phyloP scores from a whole-genome alignment of 2,329 filamentous ascomycete species.

The Tolypocladium cylindrosporum region DNA sequence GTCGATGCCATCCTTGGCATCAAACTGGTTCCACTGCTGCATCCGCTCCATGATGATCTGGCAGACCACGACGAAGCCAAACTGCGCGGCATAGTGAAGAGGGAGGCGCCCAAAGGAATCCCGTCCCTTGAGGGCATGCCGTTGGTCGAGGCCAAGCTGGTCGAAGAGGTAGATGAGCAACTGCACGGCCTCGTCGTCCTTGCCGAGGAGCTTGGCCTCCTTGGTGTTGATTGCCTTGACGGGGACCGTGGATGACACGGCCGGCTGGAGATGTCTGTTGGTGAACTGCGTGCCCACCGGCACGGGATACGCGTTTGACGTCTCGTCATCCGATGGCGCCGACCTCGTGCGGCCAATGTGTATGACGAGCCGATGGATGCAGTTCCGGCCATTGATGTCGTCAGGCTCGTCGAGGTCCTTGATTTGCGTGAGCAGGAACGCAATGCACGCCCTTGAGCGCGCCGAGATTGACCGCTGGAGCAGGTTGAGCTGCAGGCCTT shows the following conservation, averaged over 20 bases:
- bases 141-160: slow-evolving; percentile 56
- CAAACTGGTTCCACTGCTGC: slow-evolving; percentile 80
- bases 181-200: slow-evolving; percentile 67
- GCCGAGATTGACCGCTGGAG: slow-evolving; percentile 68
- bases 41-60: slow-evolving; percentile 80
- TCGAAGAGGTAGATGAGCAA: slow-evolving; percentile 56
- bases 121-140: slow-evolving; percentile 52
- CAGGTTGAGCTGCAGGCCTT: slow-evolving; percentile 67
- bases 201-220: slow-evolving; percentile 55
- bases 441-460: slow-evolving; percentile 58
- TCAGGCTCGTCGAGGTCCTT: slow-evolving; percentile 72
- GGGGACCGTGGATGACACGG: slow-evolving; percentile 53
- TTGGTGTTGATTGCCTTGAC: slow-evolving; percentile 53
- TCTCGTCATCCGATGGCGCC: slow-evolving; percentile 36
- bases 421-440: slow-evolving; percentile 58
- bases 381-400: slow-evolving; percentile 90
- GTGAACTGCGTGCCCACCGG: slow-evolving; percentile 44
- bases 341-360: slow-evolving; percentile 72
- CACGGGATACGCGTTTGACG: slow-evolving; percentile 40
- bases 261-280: slow-evolving; percentile 70
- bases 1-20: slow-evolving; percentile 78
- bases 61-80: slow-evolving; percentile 86
- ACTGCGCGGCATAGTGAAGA: slow-evolving; percentile 89
- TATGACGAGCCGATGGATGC: slow-evolving; percentile 85
- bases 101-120: slow-evolving; percentile 79